phyloP scores from a whole-genome alignment of 208 protist genomes.

The Novymonas esmeraldas region DNA sequence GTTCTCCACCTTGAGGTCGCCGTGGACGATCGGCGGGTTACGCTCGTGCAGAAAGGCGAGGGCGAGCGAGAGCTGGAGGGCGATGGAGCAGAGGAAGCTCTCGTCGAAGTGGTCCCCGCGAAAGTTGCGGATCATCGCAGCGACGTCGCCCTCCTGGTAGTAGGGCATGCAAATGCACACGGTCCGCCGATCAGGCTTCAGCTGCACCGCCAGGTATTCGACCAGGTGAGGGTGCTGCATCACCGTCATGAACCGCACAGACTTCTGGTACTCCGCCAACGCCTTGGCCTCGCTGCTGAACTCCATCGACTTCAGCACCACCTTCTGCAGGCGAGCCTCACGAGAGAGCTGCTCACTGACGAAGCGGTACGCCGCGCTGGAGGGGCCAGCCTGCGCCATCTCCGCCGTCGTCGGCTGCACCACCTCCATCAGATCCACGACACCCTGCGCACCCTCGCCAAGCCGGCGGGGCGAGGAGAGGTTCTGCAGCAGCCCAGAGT shows the following conservation, averaged over 20 bases:
- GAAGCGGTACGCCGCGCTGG: constrained; percentile 32
- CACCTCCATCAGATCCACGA: constrained; percentile 51
- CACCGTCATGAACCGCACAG: constrained; percentile 75
- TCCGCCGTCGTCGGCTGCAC: constrained; percentile 35
- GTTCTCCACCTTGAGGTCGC: constrained; percentile 85
- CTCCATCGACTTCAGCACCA: constrained; percentile 70
- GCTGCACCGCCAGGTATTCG: constrained; percentile 76
- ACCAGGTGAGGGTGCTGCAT: constrained; percentile 64
- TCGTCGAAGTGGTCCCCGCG: constrained; percentile 54
- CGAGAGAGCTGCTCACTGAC: constrained; percentile 30
- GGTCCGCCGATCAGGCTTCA: constrained; percentile 47
- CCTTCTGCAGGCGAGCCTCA: constrained; percentile 28
- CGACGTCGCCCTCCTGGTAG: constrained; percentile 69
- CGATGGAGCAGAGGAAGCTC: constrained; percentile 55
- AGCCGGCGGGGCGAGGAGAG: constrained; percentile 35
- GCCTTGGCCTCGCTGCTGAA: constrained; percentile 35
- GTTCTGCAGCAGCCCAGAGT: constrained; percentile 63
- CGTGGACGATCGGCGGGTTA: constrained; percentile 81
- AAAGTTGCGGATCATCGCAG: constrained; percentile 45
- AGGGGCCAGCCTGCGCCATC: constrained; percentile 26
- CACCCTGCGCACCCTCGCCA: constrained; percentile 69
- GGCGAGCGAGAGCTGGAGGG: constrained; percentile 59
- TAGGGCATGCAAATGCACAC: constrained; percentile 79
- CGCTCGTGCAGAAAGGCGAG: constrained; percentile 73
- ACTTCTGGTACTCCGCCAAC: constrained; percentile 56